Percentiles rank a stretch among this genome's conserved stretches.
phyloP scores from a whole-genome alignment of 2,329 filamentous ascomycete species.

The Trichoderma koningii region DNA sequence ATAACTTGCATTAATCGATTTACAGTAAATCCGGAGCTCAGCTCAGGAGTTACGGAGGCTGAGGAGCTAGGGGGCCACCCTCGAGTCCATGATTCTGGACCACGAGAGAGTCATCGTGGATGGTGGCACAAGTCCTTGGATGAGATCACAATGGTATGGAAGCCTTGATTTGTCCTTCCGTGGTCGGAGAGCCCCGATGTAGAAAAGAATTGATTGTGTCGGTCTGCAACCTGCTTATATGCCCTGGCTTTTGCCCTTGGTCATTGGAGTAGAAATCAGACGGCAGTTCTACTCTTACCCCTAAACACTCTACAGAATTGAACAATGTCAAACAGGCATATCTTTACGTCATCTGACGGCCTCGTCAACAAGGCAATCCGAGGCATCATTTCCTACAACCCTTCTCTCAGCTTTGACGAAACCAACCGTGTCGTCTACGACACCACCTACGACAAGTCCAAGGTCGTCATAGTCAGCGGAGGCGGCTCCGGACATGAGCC shows the following conservation, averaged over 20 bases:
- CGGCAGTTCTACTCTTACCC: neutral
- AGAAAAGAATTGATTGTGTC: neutral
- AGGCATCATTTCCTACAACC: slow-evolving; percentile 57
- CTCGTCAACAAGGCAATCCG: slow-evolving; percentile 55
- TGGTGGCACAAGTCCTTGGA: neutral
- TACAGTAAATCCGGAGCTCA: neutral
- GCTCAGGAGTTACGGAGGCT: neutral
- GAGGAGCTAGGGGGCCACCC: neutral
- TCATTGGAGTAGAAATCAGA: neutral
- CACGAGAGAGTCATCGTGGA: neutral
- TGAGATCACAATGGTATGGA: slow-evolving; percentile 13
- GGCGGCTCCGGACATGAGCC: slow-evolving; percentile 62
- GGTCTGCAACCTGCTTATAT: slow-evolving; percentile 13
- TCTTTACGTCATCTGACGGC: slow-evolving; percentile 55
- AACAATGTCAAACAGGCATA: slow-evolving; percentile 55
- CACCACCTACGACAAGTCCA: slow-evolving; percentile 46
- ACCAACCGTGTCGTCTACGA: slow-evolving; percentile 56
- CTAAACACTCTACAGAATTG: neutral
- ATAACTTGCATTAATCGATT: no score
- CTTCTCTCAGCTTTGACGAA: slow-evolving; percentile 52
- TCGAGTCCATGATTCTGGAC: neutral
- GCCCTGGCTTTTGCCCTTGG: slow-evolving; percentile 14
- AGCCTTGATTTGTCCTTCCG: slow-evolving; percentile 15
- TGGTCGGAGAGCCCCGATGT: slow-evolving; percentile 17
- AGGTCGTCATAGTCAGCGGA: slow-evolving; percentile 56